Base-by-base conservation (phyloP, 2,329 filamentous ascomycete species). In the Curvularia spicifera region DNA sequence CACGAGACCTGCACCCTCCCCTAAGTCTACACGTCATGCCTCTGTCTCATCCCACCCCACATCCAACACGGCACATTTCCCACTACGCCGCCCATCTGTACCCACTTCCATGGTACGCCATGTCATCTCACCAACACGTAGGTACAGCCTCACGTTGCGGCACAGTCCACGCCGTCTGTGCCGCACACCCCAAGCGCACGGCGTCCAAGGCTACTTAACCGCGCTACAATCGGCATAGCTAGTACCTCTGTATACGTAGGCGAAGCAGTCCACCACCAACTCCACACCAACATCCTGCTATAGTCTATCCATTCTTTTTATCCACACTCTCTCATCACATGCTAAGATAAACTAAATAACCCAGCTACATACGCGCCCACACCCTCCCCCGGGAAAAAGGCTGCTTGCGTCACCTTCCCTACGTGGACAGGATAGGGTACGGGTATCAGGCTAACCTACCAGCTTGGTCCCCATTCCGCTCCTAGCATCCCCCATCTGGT, bases 131-230 rank as follows among this genome's bases (percentile, higher is more conserved):
- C 39, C 39, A 26, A 31, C 26, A 50, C 26, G 10, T 31, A 31
- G 9, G 18, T n/a, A n/a, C 26, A 43, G n/a, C 15, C n/a, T 33
- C 44, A 58, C 26, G 29, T 50, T 51, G 53, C 53, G 53, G 55
- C 39, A 57, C 48, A n/a, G 43, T 4, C 24, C 39, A 50, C 39
- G 39, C 39, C 31, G 29, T 29, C 15, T 24, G 28, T n/a, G 40
- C 47, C 53, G 29, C 48, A 37, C n/a, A 46, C 28, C 4, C 28
- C 44, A 31, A 46, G 26, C 15, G 18, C 22, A 51, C 33, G 53
- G 47, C 40, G 47, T 31, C 46, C 47, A 20, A 33, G 47, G 52
- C 28, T 31, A 4, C 9, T 7, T 31, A 31, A 28, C 1, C 24
- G 37, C 28, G 28, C 44, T 18, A 24, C 3, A 33, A 13, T 29